Evolutionary conservation across 2,329 filamentous ascomycete genomes (phyloP).

Genomic region (Pseudogymnoascus sp.): DNA sequence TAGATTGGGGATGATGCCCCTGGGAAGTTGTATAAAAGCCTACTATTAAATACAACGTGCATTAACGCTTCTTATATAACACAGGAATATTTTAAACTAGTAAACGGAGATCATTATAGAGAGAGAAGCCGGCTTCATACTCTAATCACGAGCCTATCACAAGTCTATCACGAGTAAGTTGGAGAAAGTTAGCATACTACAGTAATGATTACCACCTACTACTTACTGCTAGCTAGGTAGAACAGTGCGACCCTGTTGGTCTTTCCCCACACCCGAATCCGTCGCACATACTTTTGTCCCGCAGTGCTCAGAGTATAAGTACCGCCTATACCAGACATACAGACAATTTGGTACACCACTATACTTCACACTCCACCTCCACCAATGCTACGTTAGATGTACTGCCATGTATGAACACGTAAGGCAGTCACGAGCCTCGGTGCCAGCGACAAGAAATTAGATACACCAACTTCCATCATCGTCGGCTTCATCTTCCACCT

Average conservation of each 20-base stretch:
- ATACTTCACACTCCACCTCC: background rate
- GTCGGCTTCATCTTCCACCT: background rate
- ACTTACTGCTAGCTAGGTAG: too few species aligned
- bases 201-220: too few species aligned
- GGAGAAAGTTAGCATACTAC: too few species aligned
- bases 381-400: background rate
- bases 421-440: background rate
- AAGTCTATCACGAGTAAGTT: background rate
- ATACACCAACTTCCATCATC: background rate
- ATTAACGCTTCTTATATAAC: background rate
- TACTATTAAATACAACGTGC: background rate
- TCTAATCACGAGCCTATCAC: background rate
- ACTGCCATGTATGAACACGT: background rate
- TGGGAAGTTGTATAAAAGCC: background rate
- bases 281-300: background rate
- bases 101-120: background rate
- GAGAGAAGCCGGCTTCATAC: background rate
- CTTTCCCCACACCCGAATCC: background rate
- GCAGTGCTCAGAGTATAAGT: background rate
- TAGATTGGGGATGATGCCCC: background rate
- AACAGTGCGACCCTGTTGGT: background rate
- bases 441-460: constrained; percentile 1
- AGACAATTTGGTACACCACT: background rate
- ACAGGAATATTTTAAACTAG: background rate
- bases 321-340: background rate